Percentiles rank a stretch among this genome's conserved stretches.
These are phyloP conservation scores for Ogataea trehalophila DNA, from an alignment of 805 yeast species.

Conservation along the genomic window DNA sequence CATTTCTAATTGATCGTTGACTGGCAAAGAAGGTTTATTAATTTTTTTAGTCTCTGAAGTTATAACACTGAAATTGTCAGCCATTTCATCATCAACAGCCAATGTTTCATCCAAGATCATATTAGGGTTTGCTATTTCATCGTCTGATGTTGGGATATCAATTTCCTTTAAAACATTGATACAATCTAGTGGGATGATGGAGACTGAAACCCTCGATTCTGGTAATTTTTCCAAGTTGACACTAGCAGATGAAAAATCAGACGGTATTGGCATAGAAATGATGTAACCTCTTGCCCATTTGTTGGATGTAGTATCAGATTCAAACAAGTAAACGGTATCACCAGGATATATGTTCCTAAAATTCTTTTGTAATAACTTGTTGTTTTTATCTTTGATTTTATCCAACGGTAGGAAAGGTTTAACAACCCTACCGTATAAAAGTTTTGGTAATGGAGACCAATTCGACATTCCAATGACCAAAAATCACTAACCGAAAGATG, in stretches of 20 bases:
- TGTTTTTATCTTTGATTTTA: constrained; percentile 11
- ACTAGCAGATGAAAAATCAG: constrained; percentile 58
- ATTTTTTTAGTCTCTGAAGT: constrained; percentile 5
- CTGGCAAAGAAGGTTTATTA: constrained; percentile 51
- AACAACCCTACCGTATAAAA: constrained; percentile 40
- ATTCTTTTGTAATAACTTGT: constrained; percentile 9
- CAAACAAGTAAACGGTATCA: constrained; percentile 73
- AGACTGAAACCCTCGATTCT: constrained; percentile 46
- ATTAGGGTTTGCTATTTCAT: constrained; percentile 2
- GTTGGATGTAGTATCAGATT: constrained; percentile 39
- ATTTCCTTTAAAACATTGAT: constrained; percentile 41
- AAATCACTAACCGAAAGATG: no score
- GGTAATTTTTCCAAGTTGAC: constrained; percentile 62
- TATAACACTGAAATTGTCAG: constrained; percentile 2
- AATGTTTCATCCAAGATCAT: constrained; percentile 6
- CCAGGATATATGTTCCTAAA: constrained; percentile 61
- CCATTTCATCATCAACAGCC: constrained; percentile 10
- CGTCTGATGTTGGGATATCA: constrained; percentile 5
- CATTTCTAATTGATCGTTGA: constrained; percentile 36
- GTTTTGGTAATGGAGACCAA: constrained; percentile 47
- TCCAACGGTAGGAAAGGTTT: constrained; percentile 44
- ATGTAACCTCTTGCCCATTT: constrained; percentile 82
- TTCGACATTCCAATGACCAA: constrained; percentile 4
- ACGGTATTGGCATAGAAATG: constrained; percentile 62
- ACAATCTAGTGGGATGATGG: constrained; percentile 56